Evolutionary conservation across 163 green algal genomes (phyloP), one percentile per base, ranked within the genome.

Genomic region (Scenedesmus sp.): DNA sequence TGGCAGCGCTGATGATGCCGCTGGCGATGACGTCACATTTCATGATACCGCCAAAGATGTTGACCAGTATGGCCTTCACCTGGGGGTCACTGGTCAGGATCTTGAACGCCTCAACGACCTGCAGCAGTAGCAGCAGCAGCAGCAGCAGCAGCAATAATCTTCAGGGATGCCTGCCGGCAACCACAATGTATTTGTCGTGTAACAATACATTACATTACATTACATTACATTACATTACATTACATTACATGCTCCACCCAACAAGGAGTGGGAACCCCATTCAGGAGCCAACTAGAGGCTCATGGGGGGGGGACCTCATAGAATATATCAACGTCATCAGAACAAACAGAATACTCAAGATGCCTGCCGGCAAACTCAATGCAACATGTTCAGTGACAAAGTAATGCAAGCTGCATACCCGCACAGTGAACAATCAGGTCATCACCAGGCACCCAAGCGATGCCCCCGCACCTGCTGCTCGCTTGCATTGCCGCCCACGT

Each of bases 31-130:
- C 98, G 93, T 99, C 98, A 92, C 98, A 99, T 93, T 99, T 99
- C 98, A 99, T 99, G 95, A 99, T 99, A 72, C 98, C 98, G 10
- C 96, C 98, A 93, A 99, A 99, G 87, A 99, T 99, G 97, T 99
- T 99, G 81, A 99, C 98, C 24, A 99, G 96, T 89, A 99, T 97
- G 49, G 97, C 98, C 94, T 99, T 99, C 46, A 99, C 98, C 85
- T 99, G 97, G 30, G 91, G 93, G 95, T 99, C 98, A 26, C 83
- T 86, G 3, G 95, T 98, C 89, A 99, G 92, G 89, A 99, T 99
- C 93, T 99, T 99, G 95, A 99, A 99, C 30, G 98, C 98, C 89
- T 97, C 96, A 42, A 99, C 93, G 16, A 99, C 97, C 95, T 98
- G 94, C 24, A 18, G 56, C 0, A 43, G 35, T 33, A 81, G 72